A percentile compares a stretch with the other conserved stretches of the same genome.
phyloP scores from a whole-genome alignment of 1,284 basidiomycete species.

The Cryptococcus deneoformans region DNA sequence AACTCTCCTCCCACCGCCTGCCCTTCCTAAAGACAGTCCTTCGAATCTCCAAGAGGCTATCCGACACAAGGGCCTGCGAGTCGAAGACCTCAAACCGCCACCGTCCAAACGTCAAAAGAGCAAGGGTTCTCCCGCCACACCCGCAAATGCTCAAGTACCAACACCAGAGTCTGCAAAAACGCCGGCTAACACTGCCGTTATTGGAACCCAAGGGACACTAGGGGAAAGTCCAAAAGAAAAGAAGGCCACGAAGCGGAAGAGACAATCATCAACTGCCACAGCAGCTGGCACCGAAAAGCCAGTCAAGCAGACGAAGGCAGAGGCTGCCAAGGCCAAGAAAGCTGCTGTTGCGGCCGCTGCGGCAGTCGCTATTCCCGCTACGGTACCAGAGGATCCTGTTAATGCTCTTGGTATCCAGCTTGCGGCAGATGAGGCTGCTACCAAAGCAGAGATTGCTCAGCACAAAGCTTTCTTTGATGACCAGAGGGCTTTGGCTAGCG shows the following conservation, averaged over 20 bases:
- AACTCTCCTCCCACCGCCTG: conserved; percentile 2
- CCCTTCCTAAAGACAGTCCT: conserved; percentile 2
- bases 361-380: not conserved
- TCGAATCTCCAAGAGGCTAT: conserved; percentile 19
- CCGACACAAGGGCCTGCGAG: conserved; percentile 32
- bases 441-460: conserved; percentile 17
- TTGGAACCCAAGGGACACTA: conserved; percentile 3
- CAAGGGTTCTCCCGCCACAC: conserved; percentile 17
- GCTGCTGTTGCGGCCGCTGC: not conserved
- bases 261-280: conserved; percentile 14
- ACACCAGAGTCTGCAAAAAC: conserved; percentile 12
- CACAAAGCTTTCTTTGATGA: conserved; percentile 24
- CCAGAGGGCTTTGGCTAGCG: conserved; percentile 1
- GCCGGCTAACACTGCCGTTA: conserved; percentile 17
- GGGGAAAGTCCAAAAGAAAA: conserved; percentile 7
- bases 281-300: conserved; percentile 7
- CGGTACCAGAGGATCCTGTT: not conserved
- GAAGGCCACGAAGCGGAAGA: conserved; percentile 14
- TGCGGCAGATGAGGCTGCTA: conserved; percentile 7
- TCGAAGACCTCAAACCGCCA: conserved; percentile 45
- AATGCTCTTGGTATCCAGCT: conserved; percentile 24
- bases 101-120: conserved; percentile 33
- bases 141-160: not conserved
- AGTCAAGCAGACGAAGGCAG: conserved; percentile 16
- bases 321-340: conserved; percentile 5